phyloP scores from a whole-genome alignment of 768 basidiomycete species.

The Lactarius hatsudake region DNA sequence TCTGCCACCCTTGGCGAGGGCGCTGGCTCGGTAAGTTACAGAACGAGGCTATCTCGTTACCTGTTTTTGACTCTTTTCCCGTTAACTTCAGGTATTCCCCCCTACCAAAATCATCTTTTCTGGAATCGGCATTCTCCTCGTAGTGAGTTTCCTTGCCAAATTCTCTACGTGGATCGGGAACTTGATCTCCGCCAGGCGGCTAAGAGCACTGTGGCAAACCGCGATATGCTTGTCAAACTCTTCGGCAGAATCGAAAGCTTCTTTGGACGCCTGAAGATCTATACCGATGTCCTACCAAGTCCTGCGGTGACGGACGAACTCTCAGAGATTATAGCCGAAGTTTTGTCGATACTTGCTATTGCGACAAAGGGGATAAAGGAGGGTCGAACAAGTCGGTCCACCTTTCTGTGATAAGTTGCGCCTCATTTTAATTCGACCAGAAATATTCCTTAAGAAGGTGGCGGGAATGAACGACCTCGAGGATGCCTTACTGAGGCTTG shows the following conservation, averaged over 20 bases:
- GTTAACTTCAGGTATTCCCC: too few species aligned
- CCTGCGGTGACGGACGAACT: not conserved
- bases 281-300: not conserved
- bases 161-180: not conserved
- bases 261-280: not conserved
- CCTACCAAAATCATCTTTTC: not conserved
- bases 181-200: not conserved
- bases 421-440: not conserved
- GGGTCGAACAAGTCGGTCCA: not conserved
- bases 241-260: not conserved
- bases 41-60: too few species aligned
- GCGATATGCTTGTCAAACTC: not conserved
- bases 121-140: not conserved
- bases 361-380: not conserved
- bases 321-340: not conserved
- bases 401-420: not conserved
- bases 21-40: too few species aligned
- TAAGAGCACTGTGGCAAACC: not conserved
- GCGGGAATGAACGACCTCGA: not conserved
- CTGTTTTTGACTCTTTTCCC: too few species aligned
- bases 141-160: not conserved
- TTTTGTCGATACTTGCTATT: not conserved
- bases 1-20: too few species aligned
- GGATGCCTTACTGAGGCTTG: not conserved
- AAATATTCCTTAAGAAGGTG: not conserved